Conservation (phyloP, 2,329 filamentous ascomycete species). For the Pseudogymnoascus sp. region DNA sequence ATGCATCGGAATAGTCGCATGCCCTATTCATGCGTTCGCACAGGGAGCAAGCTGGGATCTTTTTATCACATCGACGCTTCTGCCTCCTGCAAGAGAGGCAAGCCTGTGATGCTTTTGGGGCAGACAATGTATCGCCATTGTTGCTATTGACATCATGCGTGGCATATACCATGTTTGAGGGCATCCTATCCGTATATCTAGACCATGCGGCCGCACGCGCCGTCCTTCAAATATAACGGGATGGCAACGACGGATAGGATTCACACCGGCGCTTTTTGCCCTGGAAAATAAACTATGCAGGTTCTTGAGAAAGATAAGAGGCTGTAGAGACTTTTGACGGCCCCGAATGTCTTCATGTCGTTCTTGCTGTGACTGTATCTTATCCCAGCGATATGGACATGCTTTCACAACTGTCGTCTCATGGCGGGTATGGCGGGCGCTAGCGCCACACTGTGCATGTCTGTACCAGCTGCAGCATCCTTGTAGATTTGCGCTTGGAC, state of each 20-base stretch:
- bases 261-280: not conserved
- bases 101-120: constrained; percentile 32
- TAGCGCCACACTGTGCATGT: not conserved
- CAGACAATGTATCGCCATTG: constrained; percentile 1
- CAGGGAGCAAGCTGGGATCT: constrained; percentile 39
- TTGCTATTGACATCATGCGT: not conserved
- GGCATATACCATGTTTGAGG: constrained; percentile 1
- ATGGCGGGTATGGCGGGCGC: constrained; percentile 6
- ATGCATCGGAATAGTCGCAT: constrained; percentile 36
- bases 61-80: constrained; percentile 46
- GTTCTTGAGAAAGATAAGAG: not conserved
- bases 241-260: not conserved
- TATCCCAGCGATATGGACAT: not conserved
- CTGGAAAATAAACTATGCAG: not conserved
- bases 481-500: constrained; percentile 2
- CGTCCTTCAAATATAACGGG: not conserved
- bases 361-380: not conserved
- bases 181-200: not conserved
- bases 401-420: not conserved
- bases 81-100: constrained; percentile 39
- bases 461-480: not conserved
- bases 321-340: not conserved
- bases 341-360: not conserved
- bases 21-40: constrained; percentile 36
- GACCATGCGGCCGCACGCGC: not conserved